Evolutionary conservation across 192 early-diverging fungal genomes (phyloP).

Genomic region (Podila epigama): DNA sequence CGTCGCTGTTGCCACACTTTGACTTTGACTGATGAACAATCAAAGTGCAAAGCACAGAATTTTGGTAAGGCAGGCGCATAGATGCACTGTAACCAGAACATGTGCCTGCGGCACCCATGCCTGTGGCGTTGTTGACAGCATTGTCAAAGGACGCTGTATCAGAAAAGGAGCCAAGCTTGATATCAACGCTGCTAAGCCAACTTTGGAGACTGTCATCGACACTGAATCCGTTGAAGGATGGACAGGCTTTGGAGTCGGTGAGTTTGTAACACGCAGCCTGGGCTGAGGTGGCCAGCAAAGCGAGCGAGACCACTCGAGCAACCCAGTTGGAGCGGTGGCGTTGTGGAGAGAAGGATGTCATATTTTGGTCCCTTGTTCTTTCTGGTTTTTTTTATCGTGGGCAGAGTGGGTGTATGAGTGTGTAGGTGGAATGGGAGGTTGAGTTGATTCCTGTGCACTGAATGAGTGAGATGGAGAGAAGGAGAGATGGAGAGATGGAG

Average conservation of each 20-base stretch:
- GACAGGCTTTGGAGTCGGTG: conserved; percentile 10
- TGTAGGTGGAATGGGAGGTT: not conserved
- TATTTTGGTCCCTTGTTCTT: too few relatives aligned
- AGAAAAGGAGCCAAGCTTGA: conserved; percentile 10
- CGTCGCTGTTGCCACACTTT: not conserved
- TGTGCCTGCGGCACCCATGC: not conserved
- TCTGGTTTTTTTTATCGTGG: not conserved
- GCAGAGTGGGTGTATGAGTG: not conserved
- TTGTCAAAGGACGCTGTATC: conserved; percentile 11
- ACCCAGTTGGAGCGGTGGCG: conserved; percentile 8
- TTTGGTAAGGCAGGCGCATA: conserved; percentile 16
- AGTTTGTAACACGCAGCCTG: conserved; percentile 19
- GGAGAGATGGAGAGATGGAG: too few relatives aligned
- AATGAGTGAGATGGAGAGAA: too few relatives aligned
- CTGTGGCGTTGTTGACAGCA: not conserved
- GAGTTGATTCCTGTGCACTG: too few relatives aligned
- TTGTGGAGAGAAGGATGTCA: conserved; percentile 8
- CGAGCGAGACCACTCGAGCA: conserved; percentile 15
- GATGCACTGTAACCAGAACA: conserved; percentile 11
- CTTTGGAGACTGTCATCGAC: conserved; percentile 4
- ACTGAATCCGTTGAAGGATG: not conserved
- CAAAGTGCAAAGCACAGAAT: conserved; percentile 18
- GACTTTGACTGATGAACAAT: not conserved
- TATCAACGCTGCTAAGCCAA: not conserved
- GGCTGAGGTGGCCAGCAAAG: conserved; percentile 11